Conservation (phyloP, 352 stramenopile genomes). For the Phytopythium sindhum region DNA sequence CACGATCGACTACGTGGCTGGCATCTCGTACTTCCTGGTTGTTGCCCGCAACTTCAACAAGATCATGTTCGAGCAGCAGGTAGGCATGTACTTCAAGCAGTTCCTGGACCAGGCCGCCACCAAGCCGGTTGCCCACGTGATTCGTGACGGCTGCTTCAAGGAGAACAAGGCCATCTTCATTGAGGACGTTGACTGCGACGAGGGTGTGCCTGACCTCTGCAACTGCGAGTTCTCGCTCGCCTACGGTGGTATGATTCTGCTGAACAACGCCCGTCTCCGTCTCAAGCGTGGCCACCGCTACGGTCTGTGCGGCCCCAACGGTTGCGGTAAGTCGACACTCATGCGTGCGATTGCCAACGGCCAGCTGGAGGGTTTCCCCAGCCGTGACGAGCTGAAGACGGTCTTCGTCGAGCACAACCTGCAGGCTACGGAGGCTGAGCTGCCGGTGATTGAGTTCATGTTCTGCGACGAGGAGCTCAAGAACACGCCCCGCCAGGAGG, state of each 20-base stretch:
- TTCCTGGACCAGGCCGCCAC: conserved; percentile 64
- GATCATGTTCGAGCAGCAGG: conserved; percentile 92
- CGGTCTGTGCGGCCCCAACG: conserved; percentile 93
- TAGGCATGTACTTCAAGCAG: conserved; percentile 86
- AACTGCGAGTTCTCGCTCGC: conserved; percentile 99
- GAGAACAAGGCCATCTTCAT: conserved; percentile 90
- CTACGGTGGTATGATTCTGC: conserved; percentile 91
- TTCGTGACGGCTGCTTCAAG: conserved; percentile 86
- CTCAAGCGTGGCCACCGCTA: conserved; percentile 92
- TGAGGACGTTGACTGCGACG: conserved; percentile 96
- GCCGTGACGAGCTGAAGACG: conserved; percentile 91
- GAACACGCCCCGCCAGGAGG: conserved; percentile 85
- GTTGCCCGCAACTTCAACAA: conserved; percentile 94
- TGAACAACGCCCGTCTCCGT: conserved; percentile 90
- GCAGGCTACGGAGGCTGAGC: conserved; percentile 85
- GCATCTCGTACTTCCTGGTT: conserved; percentile 82
- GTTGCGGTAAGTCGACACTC: conserved; percentile 95
- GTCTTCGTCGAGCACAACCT: conserved; percentile 98
- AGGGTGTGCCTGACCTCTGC: conserved; percentile 96
- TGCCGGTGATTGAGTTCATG: conserved; percentile 84
- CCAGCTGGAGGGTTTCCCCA: conserved; percentile 96
- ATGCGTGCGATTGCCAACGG: conserved; percentile 95
- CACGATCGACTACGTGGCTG: conserved; percentile 87
- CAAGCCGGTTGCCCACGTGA: conserved; percentile 65
- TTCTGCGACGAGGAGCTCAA: conserved; percentile 89